Conservation (phyloP, 768 basidiomycete species). For the Boletales sp. region DNA sequence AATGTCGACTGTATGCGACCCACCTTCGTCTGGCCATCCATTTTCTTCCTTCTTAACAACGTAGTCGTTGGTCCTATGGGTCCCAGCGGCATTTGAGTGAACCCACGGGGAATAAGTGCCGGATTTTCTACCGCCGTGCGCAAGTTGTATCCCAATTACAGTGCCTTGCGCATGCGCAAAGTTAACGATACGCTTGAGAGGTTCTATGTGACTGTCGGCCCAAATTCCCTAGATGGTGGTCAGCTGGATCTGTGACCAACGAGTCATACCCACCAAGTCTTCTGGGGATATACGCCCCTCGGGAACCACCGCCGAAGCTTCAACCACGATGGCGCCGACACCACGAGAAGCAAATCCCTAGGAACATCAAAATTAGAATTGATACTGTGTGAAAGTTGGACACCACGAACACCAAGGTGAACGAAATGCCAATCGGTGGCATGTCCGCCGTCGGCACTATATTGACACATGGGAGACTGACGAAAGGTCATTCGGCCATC, state of each 20-base stretch:
- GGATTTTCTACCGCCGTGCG: constrained; percentile 72
- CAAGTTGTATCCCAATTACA: constrained; percentile 74
- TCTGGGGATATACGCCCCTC: constrained; percentile 77
- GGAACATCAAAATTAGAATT: neutral
- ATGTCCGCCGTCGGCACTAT: constrained; percentile 69
- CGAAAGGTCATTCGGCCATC: neutral
- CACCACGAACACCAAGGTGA: constrained; percentile 55
- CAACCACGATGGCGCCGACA: constrained; percentile 64
- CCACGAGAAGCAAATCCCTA: constrained; percentile 69
- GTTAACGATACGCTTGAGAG: constrained; percentile 66
- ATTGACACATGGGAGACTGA: constrained; percentile 81
- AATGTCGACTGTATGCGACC: constrained; percentile 1
- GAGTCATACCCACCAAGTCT: constrained; percentile 51
- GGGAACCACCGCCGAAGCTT: constrained; percentile 71
- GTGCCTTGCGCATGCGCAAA: constrained; percentile 70
- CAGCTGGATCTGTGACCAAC: neutral
- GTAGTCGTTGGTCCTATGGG: constrained; percentile 26
- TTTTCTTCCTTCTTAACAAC: constrained; percentile 47
- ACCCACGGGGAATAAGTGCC: constrained; percentile 71
- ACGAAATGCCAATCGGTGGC: constrained; percentile 84
- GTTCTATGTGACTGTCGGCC: constrained; percentile 70
- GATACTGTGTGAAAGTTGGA: neutral
- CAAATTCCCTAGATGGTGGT: constrained; percentile 52
- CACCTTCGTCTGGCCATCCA: constrained; percentile 71
- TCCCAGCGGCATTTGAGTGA: constrained; percentile 33